These are phyloP conservation scores for Coemansia sp. DNA, from an alignment of 192 early-diverging fungal species.

Conservation along the genomic window DNA sequence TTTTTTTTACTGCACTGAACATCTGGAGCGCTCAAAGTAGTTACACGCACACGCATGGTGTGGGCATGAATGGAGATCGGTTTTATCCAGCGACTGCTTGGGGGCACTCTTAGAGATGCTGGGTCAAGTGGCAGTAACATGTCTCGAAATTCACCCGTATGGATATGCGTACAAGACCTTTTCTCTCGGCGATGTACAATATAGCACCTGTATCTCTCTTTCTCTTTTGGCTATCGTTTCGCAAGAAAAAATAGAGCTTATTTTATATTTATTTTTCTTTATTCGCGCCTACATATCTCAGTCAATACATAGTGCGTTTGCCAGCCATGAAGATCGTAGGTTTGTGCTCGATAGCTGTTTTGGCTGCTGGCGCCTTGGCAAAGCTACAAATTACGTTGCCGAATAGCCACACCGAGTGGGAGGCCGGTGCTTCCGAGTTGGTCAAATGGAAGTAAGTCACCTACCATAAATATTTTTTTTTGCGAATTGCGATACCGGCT, in stretches of 20 bases:
- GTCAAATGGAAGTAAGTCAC: slow-evolving; percentile 54
- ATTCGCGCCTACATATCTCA: not conserved
- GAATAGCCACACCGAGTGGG: slow-evolving; percentile 53
- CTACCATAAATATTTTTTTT: not conserved
- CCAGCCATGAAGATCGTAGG: slow-evolving; percentile 17
- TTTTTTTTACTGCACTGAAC: not conserved
- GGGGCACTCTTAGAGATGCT: not conserved
- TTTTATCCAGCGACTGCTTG: not conserved
- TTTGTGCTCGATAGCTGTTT: slow-evolving; percentile 19
- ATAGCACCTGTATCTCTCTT: not conserved
- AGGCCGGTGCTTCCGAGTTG: slow-evolving; percentile 33
- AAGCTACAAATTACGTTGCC: slow-evolving; percentile 51
- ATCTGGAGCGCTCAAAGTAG: not conserved
- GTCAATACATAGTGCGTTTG: not conserved
- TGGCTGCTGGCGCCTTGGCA: slow-evolving; percentile 33
- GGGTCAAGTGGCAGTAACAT: not conserved
- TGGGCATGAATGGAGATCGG: not conserved
- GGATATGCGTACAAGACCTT: not conserved
- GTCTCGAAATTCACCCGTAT: slow-evolving; percentile 8
- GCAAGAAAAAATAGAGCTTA: not conserved
- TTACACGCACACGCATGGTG: not conserved
- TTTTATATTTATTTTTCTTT: not conserved
- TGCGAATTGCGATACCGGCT: not conserved
- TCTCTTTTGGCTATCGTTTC: not conserved
- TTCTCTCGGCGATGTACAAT: not conserved